Conservation (phyloP, 768 basidiomycete species). For the Gloeopeniophorella convolvens region DNA sequence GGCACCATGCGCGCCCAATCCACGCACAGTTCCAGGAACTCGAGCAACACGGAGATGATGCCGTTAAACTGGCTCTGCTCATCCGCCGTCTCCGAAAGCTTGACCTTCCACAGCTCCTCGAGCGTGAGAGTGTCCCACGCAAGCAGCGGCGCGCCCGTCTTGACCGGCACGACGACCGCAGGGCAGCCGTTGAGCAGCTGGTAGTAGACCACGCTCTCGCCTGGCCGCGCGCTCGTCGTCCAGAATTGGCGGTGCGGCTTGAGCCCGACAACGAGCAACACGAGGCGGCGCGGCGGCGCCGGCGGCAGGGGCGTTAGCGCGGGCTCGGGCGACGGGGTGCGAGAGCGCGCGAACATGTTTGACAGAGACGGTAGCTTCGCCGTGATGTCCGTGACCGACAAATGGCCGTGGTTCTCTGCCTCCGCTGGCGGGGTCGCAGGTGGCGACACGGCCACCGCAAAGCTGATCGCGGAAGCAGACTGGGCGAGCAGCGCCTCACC, state of each 20-base stretch:
- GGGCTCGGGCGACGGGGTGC: conserved; percentile 48
- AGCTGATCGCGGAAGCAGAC: conserved; percentile 49
- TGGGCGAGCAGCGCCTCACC: conserved; percentile 53
- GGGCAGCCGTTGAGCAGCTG: conserved; percentile 56
- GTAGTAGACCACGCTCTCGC: conserved; percentile 59
- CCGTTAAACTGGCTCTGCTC: conserved; percentile 40
- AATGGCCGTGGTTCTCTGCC: conserved; percentile 22
- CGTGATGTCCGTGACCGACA: too few species aligned
- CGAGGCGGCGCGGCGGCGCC: conserved; percentile 50
- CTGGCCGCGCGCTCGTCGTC: conserved; percentile 52
- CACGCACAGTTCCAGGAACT: conserved; percentile 54
- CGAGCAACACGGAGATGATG: conserved; percentile 48
- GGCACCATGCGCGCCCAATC: conserved; percentile 52
- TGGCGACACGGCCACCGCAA: conserved; percentile 22
- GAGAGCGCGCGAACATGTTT: conserved; percentile 40
- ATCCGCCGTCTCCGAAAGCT: conserved; percentile 33
- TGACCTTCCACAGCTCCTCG: conserved; percentile 48
- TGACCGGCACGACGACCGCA: conserved; percentile 51
- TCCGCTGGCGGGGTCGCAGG: conserved; percentile 19
- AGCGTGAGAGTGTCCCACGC: conserved; percentile 60
- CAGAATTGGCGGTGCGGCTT: conserved; percentile 57
- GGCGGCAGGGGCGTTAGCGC: conserved; percentile 35
- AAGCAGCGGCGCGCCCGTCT: conserved; percentile 52
- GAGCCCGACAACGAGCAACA: conserved; percentile 48
- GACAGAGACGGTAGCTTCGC: conserved; percentile 33